Base-by-base conservation (phyloP, 371 early-diverging fungal genomes). In the Apophysomyces elegans region DNA sequence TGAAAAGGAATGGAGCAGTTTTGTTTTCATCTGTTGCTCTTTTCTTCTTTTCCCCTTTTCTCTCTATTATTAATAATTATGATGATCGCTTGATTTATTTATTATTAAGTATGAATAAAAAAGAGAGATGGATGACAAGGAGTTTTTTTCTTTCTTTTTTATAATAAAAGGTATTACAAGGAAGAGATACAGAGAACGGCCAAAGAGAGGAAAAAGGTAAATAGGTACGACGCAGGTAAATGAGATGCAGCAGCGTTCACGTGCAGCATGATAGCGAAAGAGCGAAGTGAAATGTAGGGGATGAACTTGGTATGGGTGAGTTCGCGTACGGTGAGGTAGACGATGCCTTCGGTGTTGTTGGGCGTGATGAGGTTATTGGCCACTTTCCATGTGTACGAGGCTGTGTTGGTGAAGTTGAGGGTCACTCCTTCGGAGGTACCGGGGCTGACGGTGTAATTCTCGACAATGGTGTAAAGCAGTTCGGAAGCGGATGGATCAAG, bases 381-480 rank as follows among this genome's bases (percentile, higher is more conserved):
- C 0, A 80, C 76, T 7, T 61, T 71, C 81, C 81, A 80, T 9
- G 58, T 63, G 61, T 78, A 80, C 12, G 81, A 66, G 43, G 64
- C 63, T 16, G 76, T 74, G n/a, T 66, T 36, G 5, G 58, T 69
- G 21, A 68, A 68, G 35, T 41, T 57, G 21, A 74, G 47, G 7
- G 63, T 63, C 6, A 68, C 68, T 8, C 81, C 81, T 6, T 76
- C 69, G 18, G 76, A 76, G 44, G 74, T 76, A 11, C 76, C 78
- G 43, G 61, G n/a, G 0, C 59, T 45, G 1, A 80, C 54, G 21
- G 59, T 18, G 14, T 74, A 61, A 45, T 69, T 59, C 5, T 43
- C 44, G 3, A 66, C 67, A 46, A 80, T 65, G 45, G 67, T 67
- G 32, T 70, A 56, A 11, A 74, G 61, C 18, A 71, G 50, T 1